A percentile compares a stretch with the other conserved stretches of the same genome.
phyloP scores from a whole-genome alignment of 257 asterid genomes.

The Lantana camara region DNA sequence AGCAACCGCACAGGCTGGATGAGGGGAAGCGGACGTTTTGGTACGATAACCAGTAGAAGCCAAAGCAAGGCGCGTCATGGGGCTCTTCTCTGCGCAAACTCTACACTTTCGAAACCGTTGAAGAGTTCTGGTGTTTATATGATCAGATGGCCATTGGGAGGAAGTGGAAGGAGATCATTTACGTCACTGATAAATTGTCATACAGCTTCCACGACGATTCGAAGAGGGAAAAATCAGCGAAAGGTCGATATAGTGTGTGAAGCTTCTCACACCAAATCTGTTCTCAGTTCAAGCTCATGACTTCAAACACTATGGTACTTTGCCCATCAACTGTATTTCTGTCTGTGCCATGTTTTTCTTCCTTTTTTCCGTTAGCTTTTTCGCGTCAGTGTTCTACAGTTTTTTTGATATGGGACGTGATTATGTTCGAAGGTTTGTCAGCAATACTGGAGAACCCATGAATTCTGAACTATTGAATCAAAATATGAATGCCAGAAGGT shows the following conservation, averaged over 20 bases:
- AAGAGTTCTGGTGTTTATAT: slow-evolving; percentile 15
- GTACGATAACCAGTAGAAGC: slow-evolving; percentile 62
- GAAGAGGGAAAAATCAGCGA: slow-evolving; percentile 49
- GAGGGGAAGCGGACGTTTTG: slow-evolving; percentile 67
- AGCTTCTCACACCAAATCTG: slow-evolving; percentile 22
- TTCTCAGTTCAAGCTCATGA: neutral
- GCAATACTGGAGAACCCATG: neutral
- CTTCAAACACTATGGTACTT: neutral
- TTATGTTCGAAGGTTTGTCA: neutral
- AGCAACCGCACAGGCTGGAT: slow-evolving; percentile 43
- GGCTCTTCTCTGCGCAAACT: slow-evolving; percentile 49
- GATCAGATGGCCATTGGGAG: slow-evolving; percentile 74
- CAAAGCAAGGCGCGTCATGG: slow-evolving; percentile 59
- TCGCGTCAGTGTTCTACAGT: neutral
- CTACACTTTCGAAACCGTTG: slow-evolving; percentile 59
- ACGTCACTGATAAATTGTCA: slow-evolving; percentile 44
- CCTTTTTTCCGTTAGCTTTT: too few species aligned
- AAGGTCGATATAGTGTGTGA: slow-evolving; percentile 52
- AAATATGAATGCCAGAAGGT: slow-evolving; percentile 6
- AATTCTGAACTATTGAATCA: neutral
- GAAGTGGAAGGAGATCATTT: slow-evolving; percentile 68
- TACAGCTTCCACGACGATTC: slow-evolving; percentile 65
- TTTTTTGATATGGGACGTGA: neutral
- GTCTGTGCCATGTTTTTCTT: neutral
- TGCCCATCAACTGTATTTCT: neutral